Evolutionary conservation across 108 stramenopile species (phyloP).

Genomic region (Discostella stelligeroides): DNA sequence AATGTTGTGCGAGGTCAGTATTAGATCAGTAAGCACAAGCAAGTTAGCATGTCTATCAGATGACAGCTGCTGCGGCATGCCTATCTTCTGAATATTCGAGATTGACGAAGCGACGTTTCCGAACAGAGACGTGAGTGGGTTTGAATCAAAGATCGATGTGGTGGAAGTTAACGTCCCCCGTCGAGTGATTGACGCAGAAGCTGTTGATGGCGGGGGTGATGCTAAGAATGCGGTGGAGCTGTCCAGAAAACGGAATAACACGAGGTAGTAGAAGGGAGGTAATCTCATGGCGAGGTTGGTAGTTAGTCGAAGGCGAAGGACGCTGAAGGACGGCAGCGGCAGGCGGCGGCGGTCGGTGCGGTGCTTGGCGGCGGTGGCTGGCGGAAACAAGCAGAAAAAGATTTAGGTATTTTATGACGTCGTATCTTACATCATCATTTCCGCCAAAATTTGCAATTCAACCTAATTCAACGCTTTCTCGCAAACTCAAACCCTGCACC

Average conservation of each 20-base stretch:
- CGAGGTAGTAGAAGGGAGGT: slow-evolving; percentile 1
- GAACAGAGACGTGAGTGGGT: slow-evolving; percentile 14
- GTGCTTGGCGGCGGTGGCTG: no score
- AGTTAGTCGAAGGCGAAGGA: no score
- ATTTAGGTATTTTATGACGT: no score
- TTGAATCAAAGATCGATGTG: not conserved
- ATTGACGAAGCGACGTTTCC: slow-evolving; percentile 22
- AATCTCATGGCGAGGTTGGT: slow-evolving; percentile 7
- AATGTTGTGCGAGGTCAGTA: slow-evolving; percentile 11
- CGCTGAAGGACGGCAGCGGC: no score
- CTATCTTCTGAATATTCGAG: slow-evolving; percentile 10
- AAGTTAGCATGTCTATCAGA: not conserved
- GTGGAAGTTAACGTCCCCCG: not conserved
- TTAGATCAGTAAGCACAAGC: not conserved
- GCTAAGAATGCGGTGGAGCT: slow-evolving; percentile 4
- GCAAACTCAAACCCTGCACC: no score
- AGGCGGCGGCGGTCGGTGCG: no score
- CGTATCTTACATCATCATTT: no score
- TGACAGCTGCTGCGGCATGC: not conserved
- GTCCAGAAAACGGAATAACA: slow-evolving; percentile 8
- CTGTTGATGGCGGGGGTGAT: not conserved
- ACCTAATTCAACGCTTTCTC: no score
- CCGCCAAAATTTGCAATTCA: no score
- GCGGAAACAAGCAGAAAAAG: no score
- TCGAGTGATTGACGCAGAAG: not conserved